phyloP scores from a whole-genome alignment of 202 grass and related monocot genomes.

The Elaeis oleifera region DNA sequence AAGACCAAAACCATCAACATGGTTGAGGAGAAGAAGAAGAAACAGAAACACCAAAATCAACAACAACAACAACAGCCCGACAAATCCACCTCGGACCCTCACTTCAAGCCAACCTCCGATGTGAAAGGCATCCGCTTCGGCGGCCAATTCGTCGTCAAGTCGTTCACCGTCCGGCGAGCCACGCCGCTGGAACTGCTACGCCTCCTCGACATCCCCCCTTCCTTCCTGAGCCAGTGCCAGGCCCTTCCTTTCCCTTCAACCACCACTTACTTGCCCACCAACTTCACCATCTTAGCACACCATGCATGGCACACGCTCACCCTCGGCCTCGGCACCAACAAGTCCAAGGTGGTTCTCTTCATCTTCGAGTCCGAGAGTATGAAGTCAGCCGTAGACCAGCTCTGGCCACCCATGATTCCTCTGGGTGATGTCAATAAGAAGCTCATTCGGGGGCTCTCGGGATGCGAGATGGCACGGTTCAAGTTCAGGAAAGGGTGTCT shows the following conservation, averaged over 20 bases:
- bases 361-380: slow-evolving; percentile 91
- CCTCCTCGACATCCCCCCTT: slow-evolving; percentile 88
- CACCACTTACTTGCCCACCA: slow-evolving; percentile 81
- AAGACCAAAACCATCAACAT: slow-evolving; percentile 23
- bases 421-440: slow-evolving; percentile 94
- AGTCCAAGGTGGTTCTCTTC: slow-evolving; percentile 89
- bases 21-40: slow-evolving; percentile 53
- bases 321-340: slow-evolving; percentile 91
- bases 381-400: slow-evolving; percentile 73
- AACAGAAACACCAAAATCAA: slow-evolving; percentile 30
- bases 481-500: slow-evolving; percentile 97
- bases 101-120: slow-evolving; percentile 80
- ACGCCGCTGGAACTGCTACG: slow-evolving; percentile 82
- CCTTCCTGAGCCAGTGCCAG: slow-evolving; percentile 76
- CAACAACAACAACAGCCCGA: background rate
- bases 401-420: slow-evolving; percentile 74
- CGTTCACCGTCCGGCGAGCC: slow-evolving; percentile 87
- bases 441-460: slow-evolving; percentile 81
- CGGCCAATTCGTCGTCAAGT: slow-evolving; percentile 88
- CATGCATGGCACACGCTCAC: slow-evolving; percentile 98
- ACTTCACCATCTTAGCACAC: slow-evolving; percentile 98
- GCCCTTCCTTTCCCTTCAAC: slow-evolving; percentile 85
- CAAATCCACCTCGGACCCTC: slow-evolving; percentile 22
- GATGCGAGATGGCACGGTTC: slow-evolving; percentile 92
- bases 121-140: slow-evolving; percentile 90